Evolutionary conservation across 2,329 filamentous ascomycete genomes (phyloP), one percentile per base, ranked within the genome.

Genomic region (Hortaea werneckii): DNA sequence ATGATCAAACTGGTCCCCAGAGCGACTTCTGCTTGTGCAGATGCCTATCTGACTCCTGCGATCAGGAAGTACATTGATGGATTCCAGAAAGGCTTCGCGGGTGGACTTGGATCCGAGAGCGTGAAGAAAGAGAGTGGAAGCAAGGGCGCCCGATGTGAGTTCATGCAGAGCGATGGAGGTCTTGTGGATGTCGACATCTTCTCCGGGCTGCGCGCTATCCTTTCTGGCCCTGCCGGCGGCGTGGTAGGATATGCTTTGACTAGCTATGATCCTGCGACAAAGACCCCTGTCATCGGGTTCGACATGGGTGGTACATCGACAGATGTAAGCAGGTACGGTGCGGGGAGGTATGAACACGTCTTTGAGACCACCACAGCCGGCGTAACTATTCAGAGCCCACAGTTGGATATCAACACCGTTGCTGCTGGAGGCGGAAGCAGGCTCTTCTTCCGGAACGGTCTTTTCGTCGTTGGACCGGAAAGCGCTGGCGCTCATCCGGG

Each of bases 271-370:
- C 76, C 83, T 0, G 73, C 83, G 42, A 92, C 87, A 4, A 85
- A 81, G 60, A 87, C 79, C 1, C 87, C 88, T 0, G 85, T 95
- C 4, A 95, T 95, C 57, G 89, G 89, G 0, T 95, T 95, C 58
- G 89, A 95, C 56, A 95, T 95, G 89, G 87, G 87, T 34, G 89
- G 89, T 8, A 95, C 89, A 0, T 89, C 83, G 47, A 95, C 89
- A 1, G 89, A 95, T 63, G 87, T 95, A 7, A 94, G 86, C 30
- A 75, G 89, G 41, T 95, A 90, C 57, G 63, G 63, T 3, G 80
- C 83, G 44, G 89, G 89, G 11, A 75, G 86, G 45, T 90, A 94
- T 58, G 89, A 95, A 57, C 89, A 95, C 58, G 87, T 94, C 0
- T 95, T 95, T 55, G 89, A 94, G 66, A 94, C 88, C 0, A 94